A percentile compares a stretch with the other conserved stretches of the same genome.
These are phyloP conservation scores for Colletotrichum echinochloae DNA, from an alignment of 2,329 filamentous ascomycete genomes.

Conservation along the genomic window DNA sequence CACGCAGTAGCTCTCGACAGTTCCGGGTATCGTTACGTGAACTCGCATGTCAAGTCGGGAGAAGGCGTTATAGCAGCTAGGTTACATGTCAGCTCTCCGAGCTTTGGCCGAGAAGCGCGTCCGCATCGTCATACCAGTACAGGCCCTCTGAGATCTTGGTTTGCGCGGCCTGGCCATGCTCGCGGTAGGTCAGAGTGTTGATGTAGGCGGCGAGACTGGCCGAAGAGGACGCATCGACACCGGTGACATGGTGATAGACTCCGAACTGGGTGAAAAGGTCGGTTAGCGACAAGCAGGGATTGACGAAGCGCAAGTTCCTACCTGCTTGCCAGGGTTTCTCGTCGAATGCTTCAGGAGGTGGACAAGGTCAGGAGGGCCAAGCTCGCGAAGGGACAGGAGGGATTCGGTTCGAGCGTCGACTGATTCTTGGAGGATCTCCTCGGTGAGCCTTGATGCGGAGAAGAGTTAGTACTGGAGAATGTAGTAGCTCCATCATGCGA, in stretches of 20 bases:
- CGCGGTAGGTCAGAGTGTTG: constrained; percentile 94
- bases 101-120: constrained; percentile 49
- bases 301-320: constrained; percentile 45
- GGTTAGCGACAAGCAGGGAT: constrained; percentile 38
- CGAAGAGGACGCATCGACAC: constrained; percentile 96
- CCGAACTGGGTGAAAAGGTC: constrained; percentile 70
- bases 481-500: constrained; percentile 12
- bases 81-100: constrained; percentile 17
- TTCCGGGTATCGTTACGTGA: constrained; percentile 95
- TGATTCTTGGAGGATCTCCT: constrained; percentile 91
- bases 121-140: constrained; percentile 75
- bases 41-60: constrained; percentile 98
- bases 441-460: constrained; percentile 79
- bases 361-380: constrained; percentile 94
- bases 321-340: constrained; percentile 68
- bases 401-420: constrained; percentile 94
- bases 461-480: constrained; percentile 42
- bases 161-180: constrained; percentile 75
- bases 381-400: constrained; percentile 85
- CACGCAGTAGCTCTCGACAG: constrained; percentile 96
- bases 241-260: constrained; percentile 97
- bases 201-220: constrained; percentile 98
- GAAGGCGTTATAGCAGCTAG: constrained; percentile 96
- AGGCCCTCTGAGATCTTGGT: constrained; percentile 94
- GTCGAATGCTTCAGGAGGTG: constrained; percentile 85